Percentiles rank a stretch among this genome's conserved stretches.
phyloP scores from a whole-genome alignment of 1,284 basidiomycete species.

The Wolfiporia cocos region DNA sequence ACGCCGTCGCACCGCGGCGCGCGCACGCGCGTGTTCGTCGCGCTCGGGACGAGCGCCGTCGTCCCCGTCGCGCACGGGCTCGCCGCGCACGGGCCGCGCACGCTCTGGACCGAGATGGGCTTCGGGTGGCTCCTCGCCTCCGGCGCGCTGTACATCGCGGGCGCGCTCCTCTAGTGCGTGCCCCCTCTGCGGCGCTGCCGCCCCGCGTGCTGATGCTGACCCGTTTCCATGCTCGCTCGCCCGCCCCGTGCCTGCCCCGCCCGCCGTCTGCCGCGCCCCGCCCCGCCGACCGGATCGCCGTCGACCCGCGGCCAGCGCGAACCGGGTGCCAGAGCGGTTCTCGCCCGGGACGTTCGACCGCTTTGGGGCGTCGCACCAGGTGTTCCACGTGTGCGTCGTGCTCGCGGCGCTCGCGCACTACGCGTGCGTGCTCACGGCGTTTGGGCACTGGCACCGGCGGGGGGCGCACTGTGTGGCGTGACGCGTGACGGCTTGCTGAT shows the following conservation, averaged over 20 bases:
- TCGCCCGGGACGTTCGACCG: slow-evolving; percentile 79
- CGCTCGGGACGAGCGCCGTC: slow-evolving; percentile 70
- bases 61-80: slow-evolving; percentile 70
- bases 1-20: slow-evolving; percentile 73
- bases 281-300: slow-evolving; percentile 9
- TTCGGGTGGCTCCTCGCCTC: slow-evolving; percentile 63
- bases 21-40: slow-evolving; percentile 78
- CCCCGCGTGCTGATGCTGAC: not conserved
- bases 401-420: slow-evolving; percentile 77
- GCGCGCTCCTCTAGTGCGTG: slow-evolving; percentile 80
- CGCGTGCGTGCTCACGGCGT: slow-evolving; percentile 46
- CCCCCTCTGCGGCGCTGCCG: not conserved
- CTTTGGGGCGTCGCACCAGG: slow-evolving; percentile 78
- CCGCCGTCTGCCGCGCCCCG: slow-evolving; percentile 10
- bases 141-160: slow-evolving; percentile 68
- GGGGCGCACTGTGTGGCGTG: slow-evolving; percentile 13
- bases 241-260: slow-evolving; percentile 13
- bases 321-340: slow-evolving; percentile 76
- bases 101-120: slow-evolving; percentile 58
- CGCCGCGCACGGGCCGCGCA: slow-evolving; percentile 48
- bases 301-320: slow-evolving; percentile 46
- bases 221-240: not conserved
- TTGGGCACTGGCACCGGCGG: slow-evolving; percentile 50
- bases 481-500: too few species aligned
- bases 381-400: slow-evolving; percentile 84